phyloP scores from a whole-genome alignment of 192 early-diverging fungal species.

The Chytriomyces sp. region DNA sequence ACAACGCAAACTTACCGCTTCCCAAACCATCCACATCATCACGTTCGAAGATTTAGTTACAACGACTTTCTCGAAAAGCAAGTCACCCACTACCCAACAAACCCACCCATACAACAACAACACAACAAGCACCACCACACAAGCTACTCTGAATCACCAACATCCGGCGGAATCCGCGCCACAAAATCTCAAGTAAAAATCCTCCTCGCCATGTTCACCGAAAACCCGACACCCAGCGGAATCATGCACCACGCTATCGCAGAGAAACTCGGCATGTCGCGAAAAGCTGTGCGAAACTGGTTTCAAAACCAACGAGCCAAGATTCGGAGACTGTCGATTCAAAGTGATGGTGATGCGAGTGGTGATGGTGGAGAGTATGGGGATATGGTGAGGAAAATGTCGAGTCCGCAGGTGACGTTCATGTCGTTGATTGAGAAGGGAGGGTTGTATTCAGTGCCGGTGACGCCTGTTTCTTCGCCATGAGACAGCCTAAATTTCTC shows the following conservation, averaged over 20 bases:
- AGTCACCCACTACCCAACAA: neutral
- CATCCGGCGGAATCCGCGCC: neutral
- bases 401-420: neutral
- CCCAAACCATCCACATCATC: neutral
- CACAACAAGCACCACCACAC: neutral
- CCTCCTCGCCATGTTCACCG: neutral
- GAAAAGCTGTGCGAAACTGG: constrained; percentile 17
- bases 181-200: neutral
- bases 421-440: constrained; percentile 2
- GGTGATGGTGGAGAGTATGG: neutral
- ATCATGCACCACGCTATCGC: constrained; percentile 9
- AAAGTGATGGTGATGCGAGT: neutral
- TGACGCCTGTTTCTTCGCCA: neutral
- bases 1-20: neutral
- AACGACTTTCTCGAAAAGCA: neutral
- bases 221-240: neutral
- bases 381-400: neutral
- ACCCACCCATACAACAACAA: neutral
- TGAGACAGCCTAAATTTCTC: neutral
- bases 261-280: constrained; percentile 4
- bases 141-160: neutral
- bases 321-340: neutral
- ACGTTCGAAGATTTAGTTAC: neutral
- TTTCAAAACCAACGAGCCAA: neutral
- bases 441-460: neutral